phyloP scores from a whole-genome alignment of 805 yeast genomes.

The Pichia eremophila region DNA sequence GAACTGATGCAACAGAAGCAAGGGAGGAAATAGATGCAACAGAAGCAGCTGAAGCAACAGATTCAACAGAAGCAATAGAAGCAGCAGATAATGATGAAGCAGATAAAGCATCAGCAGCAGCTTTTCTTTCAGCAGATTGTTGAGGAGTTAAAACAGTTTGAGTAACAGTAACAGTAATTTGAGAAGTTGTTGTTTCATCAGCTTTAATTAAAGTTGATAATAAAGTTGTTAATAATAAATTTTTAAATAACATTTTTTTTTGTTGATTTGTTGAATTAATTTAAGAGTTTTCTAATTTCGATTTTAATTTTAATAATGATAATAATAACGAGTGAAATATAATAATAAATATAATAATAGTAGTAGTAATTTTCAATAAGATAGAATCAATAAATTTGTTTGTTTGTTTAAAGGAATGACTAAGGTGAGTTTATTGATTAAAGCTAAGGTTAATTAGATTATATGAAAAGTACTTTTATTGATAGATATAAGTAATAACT shows the following conservation, averaged over 20 bases:
- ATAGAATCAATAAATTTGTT: conserved; percentile 5
- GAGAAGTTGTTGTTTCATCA: conserved; percentile 32
- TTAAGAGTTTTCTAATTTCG: too few relatives aligned
- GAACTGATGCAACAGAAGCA: conserved; percentile 18
- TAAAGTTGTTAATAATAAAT: conserved; percentile 18
- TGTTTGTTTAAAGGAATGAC: conserved; percentile 21
- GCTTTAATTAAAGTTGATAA: conserved; percentile 20
- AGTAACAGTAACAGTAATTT: conserved; percentile 37
- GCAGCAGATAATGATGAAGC: conserved; percentile 29
- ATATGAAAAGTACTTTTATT: too few relatives aligned
- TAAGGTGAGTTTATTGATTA: conserved; percentile 21
- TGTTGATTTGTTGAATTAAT: too few relatives aligned
- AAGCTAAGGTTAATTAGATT: neutral
- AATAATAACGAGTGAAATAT: too few relatives aligned
- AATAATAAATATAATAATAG: too few relatives aligned
- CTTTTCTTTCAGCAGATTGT: conserved; percentile 28
- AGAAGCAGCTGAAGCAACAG: conserved; percentile 18
- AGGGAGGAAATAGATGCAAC: conserved; percentile 11
- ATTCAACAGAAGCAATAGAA: conserved; percentile 14
- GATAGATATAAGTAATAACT: too few relatives aligned
- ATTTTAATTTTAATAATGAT: too few relatives aligned
- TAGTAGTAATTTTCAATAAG: too few relatives aligned
- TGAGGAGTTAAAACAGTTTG: conserved; percentile 37
- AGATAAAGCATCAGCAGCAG: conserved; percentile 17
- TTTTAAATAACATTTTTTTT: conserved; percentile 22